These are phyloP conservation scores for Rhodofomes roseus DNA, from an alignment of 1,284 basidiomycete genomes.

Conservation along the genomic window DNA sequence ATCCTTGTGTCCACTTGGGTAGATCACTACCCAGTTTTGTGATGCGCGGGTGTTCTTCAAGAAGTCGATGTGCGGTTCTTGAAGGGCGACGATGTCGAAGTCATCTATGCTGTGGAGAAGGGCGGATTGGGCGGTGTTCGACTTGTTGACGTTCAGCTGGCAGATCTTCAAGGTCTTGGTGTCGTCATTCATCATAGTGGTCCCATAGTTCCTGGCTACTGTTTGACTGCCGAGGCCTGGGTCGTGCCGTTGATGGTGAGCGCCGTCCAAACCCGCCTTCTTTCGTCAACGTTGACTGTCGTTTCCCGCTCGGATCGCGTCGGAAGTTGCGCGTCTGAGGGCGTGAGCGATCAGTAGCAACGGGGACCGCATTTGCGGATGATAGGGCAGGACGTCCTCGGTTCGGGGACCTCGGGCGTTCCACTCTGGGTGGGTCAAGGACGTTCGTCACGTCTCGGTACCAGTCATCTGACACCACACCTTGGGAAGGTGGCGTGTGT, in stretches of 20 bases:
- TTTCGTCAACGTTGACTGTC: not conserved
- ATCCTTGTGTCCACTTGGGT: conserved; percentile 20
- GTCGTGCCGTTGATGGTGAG: not conserved
- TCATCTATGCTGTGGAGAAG: conserved; percentile 19
- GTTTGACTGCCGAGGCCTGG: not conserved
- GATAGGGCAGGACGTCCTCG: not conserved
- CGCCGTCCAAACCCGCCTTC: not conserved
- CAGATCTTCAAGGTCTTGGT: conserved; percentile 13
- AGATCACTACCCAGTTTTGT: conserved; percentile 27
- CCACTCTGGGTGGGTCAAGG: not conserved
- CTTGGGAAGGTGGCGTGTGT: not conserved
- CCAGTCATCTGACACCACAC: not conserved
- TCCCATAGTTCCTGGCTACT: not conserved
- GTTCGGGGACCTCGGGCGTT: not conserved
- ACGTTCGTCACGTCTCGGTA: not conserved
- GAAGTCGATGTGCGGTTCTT: conserved; percentile 32
- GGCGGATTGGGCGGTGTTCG: conserved; percentile 17
- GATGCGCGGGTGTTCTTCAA: too few relatives aligned
- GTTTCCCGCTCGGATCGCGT: not conserved
- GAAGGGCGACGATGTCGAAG: conserved; percentile 28
- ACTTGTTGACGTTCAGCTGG: conserved; percentile 30
- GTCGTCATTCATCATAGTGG: not conserved
- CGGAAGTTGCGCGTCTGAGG: not conserved
- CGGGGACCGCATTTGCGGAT: not conserved
- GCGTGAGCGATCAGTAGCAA: not conserved